Evolutionary conservation across 2,329 filamentous ascomycete genomes (phyloP), one percentile per base, ranked within the genome.

Genomic region (Neofusicoccum cordaticola): DNA sequence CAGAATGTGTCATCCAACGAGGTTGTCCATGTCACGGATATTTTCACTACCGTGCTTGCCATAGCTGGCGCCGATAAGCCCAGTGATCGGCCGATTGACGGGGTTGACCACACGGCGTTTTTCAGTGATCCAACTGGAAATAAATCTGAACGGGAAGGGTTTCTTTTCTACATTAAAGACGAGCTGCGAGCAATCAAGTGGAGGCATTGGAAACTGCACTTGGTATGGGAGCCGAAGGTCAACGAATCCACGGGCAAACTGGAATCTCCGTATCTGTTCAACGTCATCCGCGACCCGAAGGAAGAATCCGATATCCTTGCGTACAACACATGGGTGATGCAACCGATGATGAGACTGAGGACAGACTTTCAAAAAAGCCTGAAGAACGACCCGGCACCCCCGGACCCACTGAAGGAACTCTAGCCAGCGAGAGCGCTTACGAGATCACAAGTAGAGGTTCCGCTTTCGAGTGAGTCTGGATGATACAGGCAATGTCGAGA

Each of bases 221-320:
- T 65, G 34, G 57, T 65, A 17, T 65, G 57, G 35, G 64, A 65
- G 57, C 64, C 64, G 2, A 65, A 65, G 22, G 64, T 65, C 3
- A 65, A 65, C 31, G 37, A 65, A 8, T 65, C 57, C 1, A 56
- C 57, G 5, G 57, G 64, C 8, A 63, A 63, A 39, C 47, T 65
- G n/a, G 57, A 65, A 39, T 62, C 64, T 17, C 48, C 64, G 5
- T 62, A 65, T 57, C 37, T 65, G n/a, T 65, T 65, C 57, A 65
- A 62, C 27, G 35, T 62, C 11, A 34, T 65, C n/a, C 56, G 57
- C 5, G 57, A 65, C 45, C 63, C 63, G 47, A 65, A 65, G 57
- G 64, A 62, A 39, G 64, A 65, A 19, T 52, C 45, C 12, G 64
- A 65, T 47, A 62, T 65, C 9, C 50, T 65, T 6, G 47, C 57